Evolutionary conservation across 2,329 filamentous ascomycete species (phyloP).

Genomic region (Myotisia sp.): DNA sequence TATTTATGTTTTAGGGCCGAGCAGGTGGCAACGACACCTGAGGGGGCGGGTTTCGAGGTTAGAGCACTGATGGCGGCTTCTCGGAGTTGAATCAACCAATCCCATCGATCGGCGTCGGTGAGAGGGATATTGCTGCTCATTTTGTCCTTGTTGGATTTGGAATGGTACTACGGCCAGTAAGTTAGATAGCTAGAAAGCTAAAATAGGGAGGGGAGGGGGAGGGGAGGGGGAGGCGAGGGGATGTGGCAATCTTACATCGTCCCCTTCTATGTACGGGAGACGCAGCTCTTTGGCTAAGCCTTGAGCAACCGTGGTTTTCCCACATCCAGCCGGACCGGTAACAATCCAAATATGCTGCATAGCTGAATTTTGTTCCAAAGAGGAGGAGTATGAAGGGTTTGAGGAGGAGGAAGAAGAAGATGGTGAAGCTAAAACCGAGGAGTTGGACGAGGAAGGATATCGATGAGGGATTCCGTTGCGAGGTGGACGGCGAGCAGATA

Average conservation of each 20-base stretch:
- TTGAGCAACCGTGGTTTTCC: slow-evolving; percentile 62
- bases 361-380: slow-evolving; percentile 11
- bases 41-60: slow-evolving; percentile 26
- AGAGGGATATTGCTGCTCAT: slow-evolving; percentile 75
- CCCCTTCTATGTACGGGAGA: slow-evolving; percentile 62
- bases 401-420: slow-evolving; percentile 6
- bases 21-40: slow-evolving; percentile 86
- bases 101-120: slow-evolving; percentile 89
- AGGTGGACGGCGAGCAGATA: slow-evolving; percentile 1
- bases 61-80: slow-evolving; percentile 45
- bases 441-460: neutral
- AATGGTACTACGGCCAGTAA: slow-evolving; percentile 27
- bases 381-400: slow-evolving; percentile 10
- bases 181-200: slow-evolving; percentile 10
- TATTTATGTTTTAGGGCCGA: slow-evolving; percentile 95
- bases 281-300: slow-evolving; percentile 48
- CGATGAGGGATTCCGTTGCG: neutral
- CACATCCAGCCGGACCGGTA: slow-evolving; percentile 64
- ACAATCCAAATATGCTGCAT: slow-evolving; percentile 70
- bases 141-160: slow-evolving; percentile 66
- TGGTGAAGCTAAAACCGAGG: neutral
- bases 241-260: slow-evolving; percentile 56
- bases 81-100: slow-evolving; percentile 75
- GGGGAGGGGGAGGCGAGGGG: slow-evolving; percentile 1
- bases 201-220: slow-evolving; percentile 1